Base-by-base conservation (phyloP, 352 stramenopile genomes). In the Phytophthora citricola region DNA sequence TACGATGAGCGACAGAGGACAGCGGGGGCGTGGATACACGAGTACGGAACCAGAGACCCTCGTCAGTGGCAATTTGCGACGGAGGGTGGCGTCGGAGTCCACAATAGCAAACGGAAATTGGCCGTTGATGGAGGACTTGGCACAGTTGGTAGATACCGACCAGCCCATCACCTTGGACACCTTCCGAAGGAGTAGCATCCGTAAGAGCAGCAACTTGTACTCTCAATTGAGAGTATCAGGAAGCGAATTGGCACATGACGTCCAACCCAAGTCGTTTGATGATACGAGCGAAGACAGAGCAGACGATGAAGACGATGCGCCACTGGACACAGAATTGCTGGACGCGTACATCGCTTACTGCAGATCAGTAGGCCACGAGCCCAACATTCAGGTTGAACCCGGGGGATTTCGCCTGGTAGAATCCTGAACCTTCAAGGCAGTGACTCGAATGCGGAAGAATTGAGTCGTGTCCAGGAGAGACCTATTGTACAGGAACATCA, bases 341-440 rank as follows among this genome's bases (percentile, higher is more conserved):
- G 94, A 99, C 69, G 95, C 96, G 32, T 97, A 97, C 73, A 66
- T 98, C 6, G 83, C 95, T 12, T 98, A 98, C 73, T 81, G 98
- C 55, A 93, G 85, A 53, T 89, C 95, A 41, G 90, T 98, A 69
- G 88, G 81, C 15, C 76, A 90, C 31, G 71, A 84, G 50, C 79
- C 80, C 8, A 78, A 83, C 54, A 90, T 99, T 69, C 83, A 61
- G 38, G 92, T 97, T 17, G 85, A 79, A 26, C 10, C 14, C 1
- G 43, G 53, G 17, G 89, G 74, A 75, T 78, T 86, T 29, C 80
- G 58, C 24, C 24, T 26, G 24, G 24, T 26, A 26, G 24, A 26
- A 26, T 26, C 24, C 24, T 26, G 2, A 26, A 26, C 24, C 24
- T 4, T 4, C 24, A 26, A 26, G 24, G 24, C 24, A 26, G 4